These are phyloP conservation scores for Xylogone sp. DNA, from an alignment of 2,329 filamentous ascomycete species.

Conservation along the genomic window DNA sequence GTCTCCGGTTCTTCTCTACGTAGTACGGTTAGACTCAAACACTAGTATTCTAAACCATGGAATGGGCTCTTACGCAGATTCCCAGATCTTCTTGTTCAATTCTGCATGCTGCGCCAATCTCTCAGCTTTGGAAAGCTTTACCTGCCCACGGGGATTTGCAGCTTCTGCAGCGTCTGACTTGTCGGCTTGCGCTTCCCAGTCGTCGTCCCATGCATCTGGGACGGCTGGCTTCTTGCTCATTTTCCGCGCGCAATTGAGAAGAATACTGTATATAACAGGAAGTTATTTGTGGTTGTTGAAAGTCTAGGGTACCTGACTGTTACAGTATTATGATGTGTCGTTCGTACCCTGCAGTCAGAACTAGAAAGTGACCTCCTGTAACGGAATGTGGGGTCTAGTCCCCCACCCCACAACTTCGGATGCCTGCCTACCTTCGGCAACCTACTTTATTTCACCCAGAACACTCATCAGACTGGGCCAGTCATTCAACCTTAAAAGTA, in stretches of 20 bases:
- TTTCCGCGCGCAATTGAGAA: conserved; percentile 1
- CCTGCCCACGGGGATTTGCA: conserved; percentile 16
- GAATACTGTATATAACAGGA: background rate
- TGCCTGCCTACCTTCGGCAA: too few relatives aligned
- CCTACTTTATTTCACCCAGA: too few relatives aligned
- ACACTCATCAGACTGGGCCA: too few relatives aligned
- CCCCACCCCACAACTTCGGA: too few relatives aligned
- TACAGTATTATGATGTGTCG: background rate
- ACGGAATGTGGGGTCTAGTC: background rate
- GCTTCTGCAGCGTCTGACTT: conserved; percentile 30
- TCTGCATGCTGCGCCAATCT: conserved; percentile 77
- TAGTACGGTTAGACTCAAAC: background rate
- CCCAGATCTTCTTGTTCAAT: conserved; percentile 81
- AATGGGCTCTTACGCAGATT: conserved; percentile 65
- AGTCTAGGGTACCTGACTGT: background rate
- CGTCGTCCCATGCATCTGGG: conserved; percentile 82
- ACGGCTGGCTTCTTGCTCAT: conserved; percentile 40
- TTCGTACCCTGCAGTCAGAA: background rate
- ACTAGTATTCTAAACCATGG: conserved; percentile 3
- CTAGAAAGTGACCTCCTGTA: background rate
- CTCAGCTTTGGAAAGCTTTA: conserved; percentile 66
- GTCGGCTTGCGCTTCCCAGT: conserved; percentile 82
- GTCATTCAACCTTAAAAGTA: too few relatives aligned
- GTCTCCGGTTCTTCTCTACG: conserved; percentile 64
- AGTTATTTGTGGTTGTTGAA: background rate